Conservation (phyloP, 805 yeast genomes). For the Yarrowia deformans region DNA sequence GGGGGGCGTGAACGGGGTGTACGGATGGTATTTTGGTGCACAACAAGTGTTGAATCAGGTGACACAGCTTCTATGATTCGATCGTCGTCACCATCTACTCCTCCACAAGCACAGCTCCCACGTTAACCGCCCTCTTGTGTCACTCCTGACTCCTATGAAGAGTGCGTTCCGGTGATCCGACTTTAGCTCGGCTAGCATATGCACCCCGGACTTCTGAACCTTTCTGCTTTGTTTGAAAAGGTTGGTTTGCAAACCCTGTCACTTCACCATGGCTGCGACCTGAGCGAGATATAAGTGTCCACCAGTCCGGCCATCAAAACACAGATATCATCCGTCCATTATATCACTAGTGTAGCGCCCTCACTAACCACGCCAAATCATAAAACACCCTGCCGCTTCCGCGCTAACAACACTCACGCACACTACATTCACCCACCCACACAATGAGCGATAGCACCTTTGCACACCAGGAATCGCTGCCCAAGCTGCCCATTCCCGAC, state of each 20-base stretch:
- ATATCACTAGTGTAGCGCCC: too few species aligned
- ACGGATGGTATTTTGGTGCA: not conserved
- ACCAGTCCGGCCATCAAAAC: not conserved
- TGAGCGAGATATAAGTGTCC: constrained; percentile 27
- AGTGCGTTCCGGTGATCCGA: constrained; percentile 33
- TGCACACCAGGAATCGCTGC: constrained; percentile 63
- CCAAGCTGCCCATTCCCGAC: constrained; percentile 82
- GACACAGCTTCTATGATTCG: too few species aligned
- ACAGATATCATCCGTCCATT: not conserved
- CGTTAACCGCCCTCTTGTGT: not conserved
- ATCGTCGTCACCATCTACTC: too few species aligned
- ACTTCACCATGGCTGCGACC: constrained; percentile 9
- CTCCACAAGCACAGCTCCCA: too few species aligned
- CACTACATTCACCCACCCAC: not conserved
- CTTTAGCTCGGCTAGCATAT: constrained; percentile 33
- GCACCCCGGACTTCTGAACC: constrained; percentile 39
- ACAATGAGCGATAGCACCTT: constrained; percentile 54
- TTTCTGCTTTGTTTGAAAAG: constrained; percentile 10
- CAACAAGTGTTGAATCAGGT: too few species aligned
- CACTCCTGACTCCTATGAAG: too few species aligned
- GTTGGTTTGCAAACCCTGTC: constrained; percentile 37
- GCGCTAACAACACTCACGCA: not conserved
- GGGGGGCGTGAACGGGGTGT: not conserved
- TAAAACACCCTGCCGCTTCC: not conserved
- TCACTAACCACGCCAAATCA: not conserved